Conservation (phyloP, 176 grass and related monocot genomes). For the Triticum urartu region DNA sequence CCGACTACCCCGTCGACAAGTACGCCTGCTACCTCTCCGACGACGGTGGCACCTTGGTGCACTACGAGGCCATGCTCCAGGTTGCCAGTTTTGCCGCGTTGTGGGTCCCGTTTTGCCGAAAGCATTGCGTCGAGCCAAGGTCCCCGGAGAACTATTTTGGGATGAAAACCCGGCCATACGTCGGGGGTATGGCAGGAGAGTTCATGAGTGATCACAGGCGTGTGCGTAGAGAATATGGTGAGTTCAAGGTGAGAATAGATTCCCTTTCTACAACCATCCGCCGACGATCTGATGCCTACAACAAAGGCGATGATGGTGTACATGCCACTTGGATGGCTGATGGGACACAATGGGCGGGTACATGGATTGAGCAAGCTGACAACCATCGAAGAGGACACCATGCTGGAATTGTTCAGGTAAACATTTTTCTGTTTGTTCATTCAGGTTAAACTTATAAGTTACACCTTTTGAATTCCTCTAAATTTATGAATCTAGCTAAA, state of each 20-base stretch:
- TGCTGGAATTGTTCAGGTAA: slow-evolving; percentile 38
- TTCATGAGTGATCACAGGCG: slow-evolving; percentile 34
- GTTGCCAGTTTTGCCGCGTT: slow-evolving; percentile 16
- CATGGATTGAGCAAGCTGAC: slow-evolving; percentile 32
- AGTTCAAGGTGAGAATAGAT: slow-evolving; percentile 49
- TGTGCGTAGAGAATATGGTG: slow-evolving; percentile 36
- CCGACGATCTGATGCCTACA: slow-evolving; percentile 28
- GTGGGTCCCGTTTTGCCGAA: slow-evolving; percentile 47
- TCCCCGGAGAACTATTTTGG: slow-evolving; percentile 38
- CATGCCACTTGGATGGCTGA: slow-evolving; percentile 52
- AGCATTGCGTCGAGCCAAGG: slow-evolving; percentile 39
- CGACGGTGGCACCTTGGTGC: slow-evolving; percentile 31
- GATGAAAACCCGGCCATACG: background rate
- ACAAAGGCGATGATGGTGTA: background rate
- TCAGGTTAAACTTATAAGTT: background rate
- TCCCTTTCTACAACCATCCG: slow-evolving; percentile 25
- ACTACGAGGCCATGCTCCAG: slow-evolving; percentile 34
- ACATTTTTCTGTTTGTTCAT: too few species aligned
- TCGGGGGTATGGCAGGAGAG: background rate
- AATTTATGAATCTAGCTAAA: background rate
- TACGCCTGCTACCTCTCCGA: slow-evolving; percentile 48
- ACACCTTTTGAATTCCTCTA: background rate
- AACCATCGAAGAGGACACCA: slow-evolving; percentile 44
- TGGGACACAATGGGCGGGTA: slow-evolving; percentile 40
- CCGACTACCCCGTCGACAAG: slow-evolving; percentile 46